Conservation (phyloP, 345 rosid genomes). For the Leavenworthia alabamica region DNA sequence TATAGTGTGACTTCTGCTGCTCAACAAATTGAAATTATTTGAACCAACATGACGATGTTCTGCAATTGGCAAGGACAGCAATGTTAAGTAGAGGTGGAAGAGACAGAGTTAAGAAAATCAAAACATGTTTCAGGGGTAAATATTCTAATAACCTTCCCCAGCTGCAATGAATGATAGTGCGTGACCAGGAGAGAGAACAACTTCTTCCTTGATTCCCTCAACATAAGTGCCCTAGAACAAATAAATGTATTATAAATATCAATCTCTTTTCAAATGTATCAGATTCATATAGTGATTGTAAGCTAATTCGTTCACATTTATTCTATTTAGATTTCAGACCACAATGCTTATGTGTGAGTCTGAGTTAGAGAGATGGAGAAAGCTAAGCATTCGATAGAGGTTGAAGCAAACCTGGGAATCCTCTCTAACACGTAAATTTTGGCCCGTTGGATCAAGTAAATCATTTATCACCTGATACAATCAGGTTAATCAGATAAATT, state of each 20-base stretch:
- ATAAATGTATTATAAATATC: background rate
- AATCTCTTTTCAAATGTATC: background rate
- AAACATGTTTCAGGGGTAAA: background rate
- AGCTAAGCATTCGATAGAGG: background rate
- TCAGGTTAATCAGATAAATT: conserved; percentile 14
- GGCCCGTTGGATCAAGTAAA: conserved; percentile 98
- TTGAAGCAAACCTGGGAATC: conserved; percentile 79
- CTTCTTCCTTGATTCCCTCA: conserved; percentile 99
- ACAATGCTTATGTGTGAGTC: background rate
- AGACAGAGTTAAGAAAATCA: background rate
- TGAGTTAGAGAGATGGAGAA: background rate
- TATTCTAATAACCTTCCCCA: conserved; percentile 69
- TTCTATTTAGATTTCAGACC: background rate
- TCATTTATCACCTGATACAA: conserved; percentile 91
- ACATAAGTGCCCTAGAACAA: conserved; percentile 86
- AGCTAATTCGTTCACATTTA: background rate
- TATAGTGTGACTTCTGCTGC: conserved; percentile 99
- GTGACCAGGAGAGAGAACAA: conserved; percentile 97
- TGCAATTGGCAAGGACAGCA: conserved; percentile 35
- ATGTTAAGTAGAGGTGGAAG: conserved; percentile 3
- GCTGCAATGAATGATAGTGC: conserved; percentile 98
- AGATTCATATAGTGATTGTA: background rate
- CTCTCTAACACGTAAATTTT: conserved; percentile 98
- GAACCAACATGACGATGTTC: conserved; percentile 99
- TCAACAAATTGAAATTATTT: conserved; percentile 89